Conservation (phyloP, 495 filamentous ascomycete genomes). For the Aspergillus saccharolyticus region DNA sequence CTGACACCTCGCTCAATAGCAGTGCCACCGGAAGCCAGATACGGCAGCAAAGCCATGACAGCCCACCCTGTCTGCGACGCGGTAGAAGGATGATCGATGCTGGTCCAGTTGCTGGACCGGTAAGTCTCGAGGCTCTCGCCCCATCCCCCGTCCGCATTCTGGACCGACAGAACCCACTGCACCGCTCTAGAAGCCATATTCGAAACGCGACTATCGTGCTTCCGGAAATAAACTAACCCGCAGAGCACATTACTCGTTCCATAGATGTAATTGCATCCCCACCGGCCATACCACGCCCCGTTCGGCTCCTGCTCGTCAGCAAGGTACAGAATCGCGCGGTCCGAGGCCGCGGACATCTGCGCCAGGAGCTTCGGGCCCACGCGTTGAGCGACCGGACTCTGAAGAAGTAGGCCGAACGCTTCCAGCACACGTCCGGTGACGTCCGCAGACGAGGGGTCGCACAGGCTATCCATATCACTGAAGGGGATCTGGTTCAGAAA, state of each 20-base stretch:
- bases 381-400: not conserved
- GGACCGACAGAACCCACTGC: conserved; percentile 33
- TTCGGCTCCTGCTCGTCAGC: conserved; percentile 17
- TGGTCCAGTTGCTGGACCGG: not conserved
- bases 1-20: conserved; percentile 17
- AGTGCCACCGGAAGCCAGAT: conserved; percentile 7
- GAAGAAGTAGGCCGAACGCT: conserved; percentile 29
- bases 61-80: conserved; percentile 37
- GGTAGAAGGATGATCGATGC: conserved; percentile 7
- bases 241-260: conserved; percentile 28
- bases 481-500: conserved; percentile 41
- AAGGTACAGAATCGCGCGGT: conserved; percentile 21
- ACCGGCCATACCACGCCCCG: conserved; percentile 34
- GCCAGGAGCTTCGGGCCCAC: not conserved
- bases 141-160: conserved; percentile 39
- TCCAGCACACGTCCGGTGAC: conserved; percentile 36
- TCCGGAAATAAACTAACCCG: not conserved
- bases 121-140: conserved; percentile 5
- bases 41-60: conserved; percentile 24
- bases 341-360: not conserved
- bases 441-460: conserved; percentile 31
- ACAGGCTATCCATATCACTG: conserved; percentile 40
- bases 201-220: not conserved
- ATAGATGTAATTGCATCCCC: conserved; percentile 35
- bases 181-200: conserved; percentile 1